Evolutionary conservation across 1,284 basidiomycete genomes (phyloP), one percentile per base, ranked within the genome.

Genomic region (Singerocomus inundabilis): DNA sequence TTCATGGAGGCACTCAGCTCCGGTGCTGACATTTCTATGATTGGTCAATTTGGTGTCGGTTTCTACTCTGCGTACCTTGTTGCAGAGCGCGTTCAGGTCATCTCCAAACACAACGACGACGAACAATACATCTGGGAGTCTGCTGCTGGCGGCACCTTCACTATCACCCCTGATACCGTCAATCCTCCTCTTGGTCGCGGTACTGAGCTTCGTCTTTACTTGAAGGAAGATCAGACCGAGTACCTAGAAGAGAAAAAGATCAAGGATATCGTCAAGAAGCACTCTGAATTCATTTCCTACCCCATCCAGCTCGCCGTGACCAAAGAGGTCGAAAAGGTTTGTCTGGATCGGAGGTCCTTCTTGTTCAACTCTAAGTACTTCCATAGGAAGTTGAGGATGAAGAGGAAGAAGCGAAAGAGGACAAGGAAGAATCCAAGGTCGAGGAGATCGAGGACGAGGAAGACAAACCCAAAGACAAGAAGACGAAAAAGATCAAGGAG

Each of bases 61-160:
- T 99, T 99, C 88, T 99, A 99, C 85, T 98, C 96, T 45, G 92
- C 93, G 24, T 99, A 99, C 84, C 92, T 99, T 64, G 95, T 98
- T 60, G 95, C 97, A 64, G 95, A 99, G 76, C 88, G 88, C 61
- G 97, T 99, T 10, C 93, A 98, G 77, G 91, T 99, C 69, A 91
- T 98, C 77, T 96, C 96, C 64, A 99, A 99, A 80, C 93, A 99
- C 85, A 99, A 99, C 70, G 97, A 99, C 68, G 96, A 99, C 72
- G 97, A 99, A 77, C 96, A 99, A 78, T 98, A 99, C 82, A 95
- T 98, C 74, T 99, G 97, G 97, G 96, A 98, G 82, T 98, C 96
- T 18, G 90, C 97, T 57, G 96, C 97, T 40, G 97, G 96, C 70
- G 97, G 97, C 56, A 99, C 97, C 49, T 99, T 99, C 81, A 99